Percentiles rank a stretch among this genome's conserved stretches.
phyloP scores from a whole-genome alignment of 352 stramenopile species.

The Globisporangium irregulare region DNA sequence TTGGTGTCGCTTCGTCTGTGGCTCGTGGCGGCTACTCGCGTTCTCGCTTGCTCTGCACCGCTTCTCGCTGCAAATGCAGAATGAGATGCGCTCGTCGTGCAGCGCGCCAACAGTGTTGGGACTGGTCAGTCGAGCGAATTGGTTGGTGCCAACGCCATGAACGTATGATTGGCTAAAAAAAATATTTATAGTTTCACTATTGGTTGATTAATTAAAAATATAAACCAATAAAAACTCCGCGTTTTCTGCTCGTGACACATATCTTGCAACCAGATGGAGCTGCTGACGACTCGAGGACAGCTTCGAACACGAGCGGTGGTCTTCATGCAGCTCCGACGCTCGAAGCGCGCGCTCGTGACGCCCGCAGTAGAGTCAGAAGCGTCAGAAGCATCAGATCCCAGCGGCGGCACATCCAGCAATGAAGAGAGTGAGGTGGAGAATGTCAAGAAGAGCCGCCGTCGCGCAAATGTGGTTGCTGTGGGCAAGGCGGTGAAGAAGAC shows the following conservation, averaged over 20 bases:
- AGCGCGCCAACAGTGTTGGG: background rate
- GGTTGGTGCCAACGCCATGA: background rate
- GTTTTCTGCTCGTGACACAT: background rate
- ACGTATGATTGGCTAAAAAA: background rate
- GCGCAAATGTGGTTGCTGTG: background rate
- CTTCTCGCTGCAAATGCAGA: conserved; percentile 9
- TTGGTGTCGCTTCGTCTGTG: background rate
- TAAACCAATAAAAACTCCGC: background rate
- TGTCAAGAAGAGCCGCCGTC: background rate
- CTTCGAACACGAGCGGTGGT: background rate
- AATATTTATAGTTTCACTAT: background rate
- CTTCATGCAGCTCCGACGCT: conserved; percentile 15
- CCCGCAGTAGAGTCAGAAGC: background rate
- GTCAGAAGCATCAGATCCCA: background rate
- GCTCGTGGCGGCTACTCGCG: background rate
- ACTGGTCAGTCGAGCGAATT: background rate
- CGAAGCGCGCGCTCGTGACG: conserved; percentile 5
- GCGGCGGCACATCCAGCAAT: background rate
- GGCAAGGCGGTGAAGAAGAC: background rate
- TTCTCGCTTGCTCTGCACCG: background rate
- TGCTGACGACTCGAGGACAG: background rate
- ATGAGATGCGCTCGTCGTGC: conserved; percentile 1
- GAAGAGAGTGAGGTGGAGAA: background rate
- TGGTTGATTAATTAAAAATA: background rate
- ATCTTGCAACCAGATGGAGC: background rate